phyloP scores from a whole-genome alignment of 148 eudicot species.

The Amaranthus cruentus region DNA sequence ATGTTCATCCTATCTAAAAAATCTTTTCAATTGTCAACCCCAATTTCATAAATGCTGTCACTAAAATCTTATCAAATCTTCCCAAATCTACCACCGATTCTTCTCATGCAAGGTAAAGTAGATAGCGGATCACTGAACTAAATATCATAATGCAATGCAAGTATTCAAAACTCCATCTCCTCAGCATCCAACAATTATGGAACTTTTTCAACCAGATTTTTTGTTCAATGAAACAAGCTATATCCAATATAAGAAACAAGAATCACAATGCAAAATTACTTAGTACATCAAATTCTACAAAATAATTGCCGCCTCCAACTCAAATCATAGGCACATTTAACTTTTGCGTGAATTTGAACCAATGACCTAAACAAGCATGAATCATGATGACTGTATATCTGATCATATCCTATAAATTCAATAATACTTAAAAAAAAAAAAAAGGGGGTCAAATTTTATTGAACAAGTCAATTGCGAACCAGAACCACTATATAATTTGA shows the following conservation, averaged over 20 bases:
- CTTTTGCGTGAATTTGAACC: background rate
- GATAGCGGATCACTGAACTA: slow-evolving; percentile 4
- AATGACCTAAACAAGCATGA: background rate
- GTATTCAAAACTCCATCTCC: background rate
- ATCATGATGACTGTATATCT: background rate
- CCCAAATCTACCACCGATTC: background rate
- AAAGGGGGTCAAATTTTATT: background rate
- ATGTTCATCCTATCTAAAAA: background rate
- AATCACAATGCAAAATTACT: background rate
- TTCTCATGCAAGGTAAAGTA: background rate
- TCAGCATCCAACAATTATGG: slow-evolving; percentile 1
- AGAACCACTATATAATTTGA: background rate
- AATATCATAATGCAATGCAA: background rate
- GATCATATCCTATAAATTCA: background rate
- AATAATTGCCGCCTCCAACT: background rate
- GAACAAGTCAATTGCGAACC: background rate
- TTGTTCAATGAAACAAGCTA: background rate
- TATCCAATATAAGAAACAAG: background rate
- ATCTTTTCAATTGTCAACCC: background rate
- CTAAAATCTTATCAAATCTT: background rate
- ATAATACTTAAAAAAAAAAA: background rate
- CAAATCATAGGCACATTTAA: background rate
- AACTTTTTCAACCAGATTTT: background rate
- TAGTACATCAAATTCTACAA: background rate
- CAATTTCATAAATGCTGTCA: background rate